Base-by-base conservation (phyloP, 1,139 yeast genomes). In the Lodderomyces parapsilosis region DNA sequence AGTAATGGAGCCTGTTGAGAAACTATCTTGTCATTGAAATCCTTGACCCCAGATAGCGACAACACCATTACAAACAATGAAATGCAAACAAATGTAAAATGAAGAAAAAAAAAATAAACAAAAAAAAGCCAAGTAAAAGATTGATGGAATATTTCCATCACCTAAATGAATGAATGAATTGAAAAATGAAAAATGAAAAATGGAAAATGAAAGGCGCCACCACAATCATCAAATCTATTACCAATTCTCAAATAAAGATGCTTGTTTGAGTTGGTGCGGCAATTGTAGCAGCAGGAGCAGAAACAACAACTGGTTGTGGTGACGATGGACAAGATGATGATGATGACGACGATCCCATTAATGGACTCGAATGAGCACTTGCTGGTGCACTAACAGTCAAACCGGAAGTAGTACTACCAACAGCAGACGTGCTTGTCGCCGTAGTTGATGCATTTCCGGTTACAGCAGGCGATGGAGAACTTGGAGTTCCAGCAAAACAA, bases 401-500 rank as follows among this genome's bases (percentile, higher is more conserved):
- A 22, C 8, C 24, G 6, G 24, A 9, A 22, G 24, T 22, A 22
- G 28, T n/a, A 24, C 28, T 14, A 28, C 31, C 17, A 13, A 19
- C 33, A 30, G 33, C 33, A 30, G 19, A 30, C 33, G n/a, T 17
- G 11, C 5, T 30, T 15, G 33, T 30, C 19, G 33, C 33, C 6
- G 33, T 15, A 6, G 33, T 30, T 11, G 18, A 20, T 20, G 23
- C 2, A 28, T 25, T 13, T 25, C 4, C 28, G 9, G 19, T 30
- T 17, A 19, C 14, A 5, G 19, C n/a, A 7, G 33, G 10, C 2
- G 33, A 4, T 11, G n/a, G 3, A 24, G 15, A 19, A 10, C n/a
- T 22, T 10, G 36, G 18, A 10, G 33, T 64, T 41, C 63, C 61
- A 41, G 62, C 64, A 51, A 65, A 65, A 49, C 71, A 65, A 48